phyloP scores from a whole-genome alignment of 768 basidiomycete species.

The Chalciporus piperatus region DNA sequence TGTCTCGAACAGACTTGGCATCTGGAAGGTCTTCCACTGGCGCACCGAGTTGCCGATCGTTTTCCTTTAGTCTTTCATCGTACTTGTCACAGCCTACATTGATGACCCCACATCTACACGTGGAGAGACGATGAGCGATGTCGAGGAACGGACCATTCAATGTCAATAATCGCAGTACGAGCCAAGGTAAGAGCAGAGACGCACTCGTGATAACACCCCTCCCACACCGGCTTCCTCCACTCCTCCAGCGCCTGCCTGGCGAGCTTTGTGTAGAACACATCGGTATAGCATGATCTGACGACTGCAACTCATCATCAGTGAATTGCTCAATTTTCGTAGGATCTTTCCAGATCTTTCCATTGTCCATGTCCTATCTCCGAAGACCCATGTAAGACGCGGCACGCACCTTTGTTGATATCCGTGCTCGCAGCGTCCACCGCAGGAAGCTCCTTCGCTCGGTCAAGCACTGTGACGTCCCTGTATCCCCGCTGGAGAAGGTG shows the following conservation, averaged over 20 bases:
- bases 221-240: conserved; percentile 75
- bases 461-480: conserved; percentile 68
- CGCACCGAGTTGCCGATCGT: conserved; percentile 60
- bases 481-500: conserved; percentile 73
- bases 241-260: conserved; percentile 72
- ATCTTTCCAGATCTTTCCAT: no score
- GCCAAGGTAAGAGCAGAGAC: conserved; percentile 21
- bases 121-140: neutral
- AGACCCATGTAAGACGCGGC: no score
- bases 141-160: no score
- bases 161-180: neutral
- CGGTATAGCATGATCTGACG: conserved; percentile 70
- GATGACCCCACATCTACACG: conserved; percentile 25
- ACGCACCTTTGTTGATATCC: conserved; percentile 43
- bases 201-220: conserved; percentile 81
- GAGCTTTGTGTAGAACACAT: conserved; percentile 64
- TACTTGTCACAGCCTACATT: conserved; percentile 36
- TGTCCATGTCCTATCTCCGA: no score
- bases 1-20: conserved; percentile 11
- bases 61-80: conserved; percentile 52
- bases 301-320: conserved; percentile 40
- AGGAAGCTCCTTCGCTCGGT: conserved; percentile 65
- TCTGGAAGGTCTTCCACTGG: conserved; percentile 36
- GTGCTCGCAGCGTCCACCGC: conserved; percentile 79
- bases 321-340: no score